Conservation (phyloP, 345 rosid species). For the Laguncularia racemosa region DNA sequence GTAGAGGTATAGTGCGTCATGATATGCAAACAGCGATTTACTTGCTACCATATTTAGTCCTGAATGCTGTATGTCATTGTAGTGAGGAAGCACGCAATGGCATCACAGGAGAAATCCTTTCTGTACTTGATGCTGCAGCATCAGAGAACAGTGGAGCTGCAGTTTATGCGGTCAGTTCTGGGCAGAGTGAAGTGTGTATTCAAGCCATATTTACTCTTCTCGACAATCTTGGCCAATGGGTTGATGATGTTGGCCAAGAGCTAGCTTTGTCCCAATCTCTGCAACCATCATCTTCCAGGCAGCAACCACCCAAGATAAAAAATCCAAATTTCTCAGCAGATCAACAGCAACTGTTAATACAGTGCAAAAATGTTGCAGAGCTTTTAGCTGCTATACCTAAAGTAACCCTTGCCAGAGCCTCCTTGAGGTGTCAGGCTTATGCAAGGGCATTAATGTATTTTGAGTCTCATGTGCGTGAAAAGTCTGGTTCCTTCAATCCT, state of each 20-base stretch:
- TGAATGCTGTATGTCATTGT: constrained; percentile 83
- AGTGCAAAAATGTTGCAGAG: constrained; percentile 82
- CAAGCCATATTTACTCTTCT: constrained; percentile 96
- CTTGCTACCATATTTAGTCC: constrained; percentile 86
- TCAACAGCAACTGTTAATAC: constrained; percentile 69
- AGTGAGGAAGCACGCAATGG: constrained; percentile 73
- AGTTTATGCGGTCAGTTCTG: constrained; percentile 40
- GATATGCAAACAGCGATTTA: constrained; percentile 90
- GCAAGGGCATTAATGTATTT: constrained; percentile 96
- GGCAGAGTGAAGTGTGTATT: constrained; percentile 89
- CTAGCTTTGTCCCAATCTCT: constrained; percentile 68
- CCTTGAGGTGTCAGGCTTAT: constrained; percentile 89
- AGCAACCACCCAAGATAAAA: constrained; percentile 52
- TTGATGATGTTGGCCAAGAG: constrained; percentile 80
- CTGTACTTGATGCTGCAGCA: constrained; percentile 86
- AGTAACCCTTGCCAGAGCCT: constrained; percentile 85
- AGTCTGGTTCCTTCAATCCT: constrained; percentile 90
- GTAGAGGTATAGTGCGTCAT: constrained; percentile 96
- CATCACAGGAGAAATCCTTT: constrained; percentile 78
- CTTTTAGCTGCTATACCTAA: constrained; percentile 82
- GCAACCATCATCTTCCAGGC: constrained; percentile 49
- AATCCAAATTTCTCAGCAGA: constrained; percentile 34
- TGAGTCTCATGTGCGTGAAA: constrained; percentile 79
- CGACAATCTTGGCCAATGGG: constrained; percentile 98
- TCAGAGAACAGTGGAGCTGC: constrained; percentile 62